phyloP scores from a whole-genome alignment of 2,329 filamentous ascomycete genomes.

The Colletotrichum neosansevieriae region DNA sequence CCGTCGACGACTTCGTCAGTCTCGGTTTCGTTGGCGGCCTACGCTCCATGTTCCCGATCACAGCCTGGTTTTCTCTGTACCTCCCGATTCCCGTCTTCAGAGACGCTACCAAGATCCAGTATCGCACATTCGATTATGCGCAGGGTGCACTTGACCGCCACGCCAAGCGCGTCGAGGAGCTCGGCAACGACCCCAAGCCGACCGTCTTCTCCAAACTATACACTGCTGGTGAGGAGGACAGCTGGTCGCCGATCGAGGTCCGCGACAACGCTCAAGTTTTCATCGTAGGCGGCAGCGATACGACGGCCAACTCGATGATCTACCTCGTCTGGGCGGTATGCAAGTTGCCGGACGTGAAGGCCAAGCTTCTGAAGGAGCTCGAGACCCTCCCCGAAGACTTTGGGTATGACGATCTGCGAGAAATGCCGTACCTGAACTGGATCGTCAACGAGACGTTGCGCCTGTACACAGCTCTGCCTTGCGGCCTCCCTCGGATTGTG shows the following conservation, averaged over 20 bases:
- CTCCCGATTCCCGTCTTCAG: slow-evolving; percentile 34
- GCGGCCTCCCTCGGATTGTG: slow-evolving; percentile 54
- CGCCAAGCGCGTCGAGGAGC: slow-evolving; percentile 25
- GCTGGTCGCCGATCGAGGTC: slow-evolving; percentile 29
- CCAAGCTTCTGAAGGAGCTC: slow-evolving; percentile 52
- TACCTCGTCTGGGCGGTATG: slow-evolving; percentile 59
- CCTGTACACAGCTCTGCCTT: slow-evolving; percentile 55
- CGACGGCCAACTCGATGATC: slow-evolving; percentile 63
- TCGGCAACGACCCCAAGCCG: slow-evolving; percentile 12
- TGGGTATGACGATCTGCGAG: slow-evolving; percentile 49
- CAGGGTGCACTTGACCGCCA: slow-evolving; percentile 30
- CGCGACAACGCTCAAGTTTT: slow-evolving; percentile 46
- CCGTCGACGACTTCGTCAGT: slow-evolving; percentile 34
- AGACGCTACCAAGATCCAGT: slow-evolving; percentile 20
- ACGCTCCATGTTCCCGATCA: slow-evolving; percentile 27
- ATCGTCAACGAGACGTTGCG: slow-evolving; percentile 61
- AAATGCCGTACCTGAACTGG: slow-evolving; percentile 55
- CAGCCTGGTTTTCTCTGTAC: slow-evolving; percentile 16
- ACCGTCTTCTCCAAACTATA: slow-evolving; percentile 36
- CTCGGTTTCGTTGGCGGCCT: slow-evolving; percentile 30
- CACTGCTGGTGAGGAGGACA: slow-evolving; percentile 26
- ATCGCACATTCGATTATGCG: slow-evolving; percentile 29
- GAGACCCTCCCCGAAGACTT: slow-evolving; percentile 42
- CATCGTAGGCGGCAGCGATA: slow-evolving; percentile 65
- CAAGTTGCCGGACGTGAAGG: slow-evolving; percentile 46